phyloP scores from a whole-genome alignment of 2,329 filamentous ascomycete species.

The Bimuria novae-zelandiae region DNA sequence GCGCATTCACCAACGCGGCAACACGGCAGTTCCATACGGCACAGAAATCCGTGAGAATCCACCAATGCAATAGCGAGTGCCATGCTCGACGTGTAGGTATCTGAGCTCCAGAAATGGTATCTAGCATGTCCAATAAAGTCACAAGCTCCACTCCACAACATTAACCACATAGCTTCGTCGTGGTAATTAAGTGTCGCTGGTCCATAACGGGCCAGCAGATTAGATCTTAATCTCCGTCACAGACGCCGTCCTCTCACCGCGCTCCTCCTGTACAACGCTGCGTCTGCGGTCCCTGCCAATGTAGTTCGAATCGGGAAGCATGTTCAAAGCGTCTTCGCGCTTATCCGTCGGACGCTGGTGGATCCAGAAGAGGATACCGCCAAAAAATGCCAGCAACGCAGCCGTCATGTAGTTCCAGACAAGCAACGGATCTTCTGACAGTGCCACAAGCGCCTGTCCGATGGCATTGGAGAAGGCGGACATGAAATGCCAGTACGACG shows the following conservation, averaged over 20 bases:
- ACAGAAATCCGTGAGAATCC: too few relatives aligned
- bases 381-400: constrained; percentile 65
- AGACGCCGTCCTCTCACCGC: neutral
- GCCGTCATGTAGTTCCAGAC: constrained; percentile 74
- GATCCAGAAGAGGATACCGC: constrained; percentile 70
- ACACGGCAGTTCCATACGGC: too few relatives aligned
- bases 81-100: too few relatives aligned
- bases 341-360: constrained; percentile 68
- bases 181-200: neutral
- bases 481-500: constrained; percentile 71
- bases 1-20: too few relatives aligned
- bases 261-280: constrained; percentile 25
- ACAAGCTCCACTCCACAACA: too few relatives aligned
- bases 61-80: too few relatives aligned
- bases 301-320: constrained; percentile 52
- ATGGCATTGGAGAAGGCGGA: constrained; percentile 71
- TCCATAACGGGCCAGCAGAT: neutral
- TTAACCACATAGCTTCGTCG: neutral
- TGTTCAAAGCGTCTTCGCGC: constrained; percentile 72
- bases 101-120: too few relatives aligned
- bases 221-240: neutral
- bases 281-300: constrained; percentile 37
- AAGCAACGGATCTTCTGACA: constrained; percentile 67
- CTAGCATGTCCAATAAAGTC: too few relatives aligned
- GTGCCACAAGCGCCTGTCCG: constrained; percentile 68